Base-by-base conservation (phyloP, 179 eudicot genomes). In the Beta corolliflora region DNA sequence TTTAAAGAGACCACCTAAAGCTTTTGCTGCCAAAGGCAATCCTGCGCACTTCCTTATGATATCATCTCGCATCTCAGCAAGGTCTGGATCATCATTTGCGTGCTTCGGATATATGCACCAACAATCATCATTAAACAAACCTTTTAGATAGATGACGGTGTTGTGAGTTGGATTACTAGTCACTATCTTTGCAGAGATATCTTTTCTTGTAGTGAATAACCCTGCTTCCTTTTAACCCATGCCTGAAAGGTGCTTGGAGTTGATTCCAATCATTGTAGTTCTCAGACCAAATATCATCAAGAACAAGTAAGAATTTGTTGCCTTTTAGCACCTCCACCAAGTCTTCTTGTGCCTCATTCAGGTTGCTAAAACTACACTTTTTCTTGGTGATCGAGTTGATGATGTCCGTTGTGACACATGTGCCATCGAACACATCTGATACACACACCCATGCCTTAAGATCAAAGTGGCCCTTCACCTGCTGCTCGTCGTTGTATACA, bases 1-100 rank as follows among this genome's bases (percentile, higher is more conserved):
- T n/a, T 65, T 76, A 16, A 87, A 75, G 5, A 81, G 76, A 50
- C 85, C 74, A 18, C 80, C 87, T 2, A 87, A 16, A 12, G 85
- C 54, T 56, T 75, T 81, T 66, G 81, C 77, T 2, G 79, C 71
- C 69, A 83, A 55, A n/a, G 85, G 85, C 48, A 78, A 56, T 18
- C 78, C 78, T 58, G 58, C 36, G 52, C n/a, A 58, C 29, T 29
- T 13, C 53, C 29, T 18, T 53, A 75, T 44, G 18, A 75, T 59
- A 7, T 41, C 67, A 9, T 41, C 46, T 23, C 64, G 48, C 78
- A 75, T 58, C 23, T n/a, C 52, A 41, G 15, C 21, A 58, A 36
- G 48, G 8, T 75, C 23, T 18, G 66, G 53, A 41, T 55, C 48
- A 18, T 56, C 54, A 58, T n/a, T 46, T 36, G 78, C 67, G 19